A percentile compares a stretch with the other conserved stretches of the same genome.
Evolutionary conservation across 108 stramenopile species (phyloP).

Genomic region (Discostella stelligeroides): DNA sequence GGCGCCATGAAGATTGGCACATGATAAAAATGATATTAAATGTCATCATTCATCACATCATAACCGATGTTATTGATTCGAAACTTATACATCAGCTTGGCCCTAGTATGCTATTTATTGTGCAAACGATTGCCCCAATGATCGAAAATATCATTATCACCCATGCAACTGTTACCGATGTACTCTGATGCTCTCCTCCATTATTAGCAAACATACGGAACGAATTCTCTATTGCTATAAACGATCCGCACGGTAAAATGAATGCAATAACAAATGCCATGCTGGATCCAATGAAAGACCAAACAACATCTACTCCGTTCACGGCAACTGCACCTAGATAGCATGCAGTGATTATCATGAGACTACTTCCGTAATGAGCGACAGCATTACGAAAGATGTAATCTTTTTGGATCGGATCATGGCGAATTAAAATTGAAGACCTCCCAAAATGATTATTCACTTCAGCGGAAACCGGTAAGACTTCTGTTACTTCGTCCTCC

Average conservation of each 20-base stretch:
- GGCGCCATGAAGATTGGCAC: too few species aligned
- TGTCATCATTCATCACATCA: too few species aligned
- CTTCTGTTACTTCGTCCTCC: conserved; percentile 36
- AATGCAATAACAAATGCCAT: conserved; percentile 80
- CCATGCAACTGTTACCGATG: conserved; percentile 29
- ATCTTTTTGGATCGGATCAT: conserved; percentile 33
- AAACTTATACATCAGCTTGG: too few species aligned
- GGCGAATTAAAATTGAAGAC: conserved; percentile 25
- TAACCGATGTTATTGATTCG: too few species aligned
- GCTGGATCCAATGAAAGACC: conserved; percentile 73
- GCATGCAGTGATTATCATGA: conserved; percentile 54
- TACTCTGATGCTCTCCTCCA: conserved; percentile 10
- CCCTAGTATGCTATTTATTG: conserved; percentile 54
- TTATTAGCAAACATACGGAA: conserved; percentile 7
- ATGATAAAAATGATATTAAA: too few species aligned
- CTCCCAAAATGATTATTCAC: background rate
- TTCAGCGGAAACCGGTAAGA: background rate
- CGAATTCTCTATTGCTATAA: conserved; percentile 44
- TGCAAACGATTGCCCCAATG: conserved; percentile 40
- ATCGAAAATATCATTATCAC: conserved; percentile 40
- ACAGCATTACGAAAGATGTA: conserved; percentile 42
- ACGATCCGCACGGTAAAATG: conserved; percentile 61
- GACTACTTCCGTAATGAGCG: conserved; percentile 56
- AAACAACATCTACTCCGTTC: conserved; percentile 77
- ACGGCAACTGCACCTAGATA: conserved; percentile 63